Evolutionary conservation across 805 yeast species (phyloP), one percentile per base, ranked within the genome.

Genomic region (Metschnikowia colocasiae): DNA sequence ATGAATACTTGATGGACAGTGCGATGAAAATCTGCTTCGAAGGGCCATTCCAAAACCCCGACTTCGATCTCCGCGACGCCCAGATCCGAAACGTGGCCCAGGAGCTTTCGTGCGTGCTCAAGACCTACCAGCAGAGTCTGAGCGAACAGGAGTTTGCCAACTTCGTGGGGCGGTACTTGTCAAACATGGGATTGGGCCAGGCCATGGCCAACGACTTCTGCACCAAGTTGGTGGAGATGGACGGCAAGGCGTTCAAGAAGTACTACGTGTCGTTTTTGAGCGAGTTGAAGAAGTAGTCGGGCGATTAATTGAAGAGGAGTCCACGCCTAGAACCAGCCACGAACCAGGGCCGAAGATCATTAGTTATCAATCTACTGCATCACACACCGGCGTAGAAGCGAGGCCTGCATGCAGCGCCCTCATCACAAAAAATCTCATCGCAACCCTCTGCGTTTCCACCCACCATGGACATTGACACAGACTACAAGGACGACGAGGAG

Each of bases 401-500:
- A 25, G 27, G 27, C 12, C 18, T 16, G 20, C 16, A 18, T 32
- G 36, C 36, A 32, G 36, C 5, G 4, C 20, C n/a, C 36, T 32
- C 36, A 32, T 32, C 36, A 16, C 36, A 12, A 19, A 36, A 30
- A 20, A 29, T n/a, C 42, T 39, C 42, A 20, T 20, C 34, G 13
- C 20, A 2, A n/a, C 10, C 12, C 20, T 33, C 36, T 3, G 7
- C 23, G 12, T 33, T 9, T 35, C 18, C 13, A 20, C 16, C 10
- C 18, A 35, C 7, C 26, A 35, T n/a, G 34, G 34, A 8, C 42
- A 31, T 31, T 19, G 43, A 40, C 29, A 31, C 36, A 19, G 35
- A 20, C 13, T 85, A 85, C 27, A 92, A 94, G 56, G 95, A 87
- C 62, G 84, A 79, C 43, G 97, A 89, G 62, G 99, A 94, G 65